A percentile compares a stretch with the other conserved stretches of the same genome.
phyloP scores from a whole-genome alignment of 176 grass and related monocot genomes.

The Tillandsia fasciculata region DNA sequence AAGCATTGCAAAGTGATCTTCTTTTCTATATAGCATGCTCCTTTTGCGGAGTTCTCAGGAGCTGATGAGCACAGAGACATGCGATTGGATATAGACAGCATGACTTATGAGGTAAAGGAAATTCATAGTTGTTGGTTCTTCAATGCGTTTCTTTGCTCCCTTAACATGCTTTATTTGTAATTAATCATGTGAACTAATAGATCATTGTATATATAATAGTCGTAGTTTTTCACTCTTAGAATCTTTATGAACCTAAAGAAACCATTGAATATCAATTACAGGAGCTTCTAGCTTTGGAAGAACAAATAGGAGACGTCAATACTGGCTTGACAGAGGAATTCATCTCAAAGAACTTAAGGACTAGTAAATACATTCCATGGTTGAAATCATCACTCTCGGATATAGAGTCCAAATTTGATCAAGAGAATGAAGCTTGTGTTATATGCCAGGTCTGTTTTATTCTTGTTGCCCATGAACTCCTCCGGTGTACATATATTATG shows the following conservation, averaged over 20 bases:
- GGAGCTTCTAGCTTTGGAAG: slow-evolving; percentile 61
- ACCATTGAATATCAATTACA: slow-evolving; percentile 7
- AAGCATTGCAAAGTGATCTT: slow-evolving; percentile 8
- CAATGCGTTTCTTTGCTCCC: background rate
- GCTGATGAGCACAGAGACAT: slow-evolving; percentile 51
- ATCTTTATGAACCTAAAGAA: background rate
- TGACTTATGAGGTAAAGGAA: slow-evolving; percentile 50
- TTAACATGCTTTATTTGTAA: background rate
- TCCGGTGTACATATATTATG: background rate
- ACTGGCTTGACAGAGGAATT: slow-evolving; percentile 48
- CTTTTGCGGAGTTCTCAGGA: slow-evolving; percentile 14
- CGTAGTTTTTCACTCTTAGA: too few species aligned
- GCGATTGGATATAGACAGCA: slow-evolving; percentile 49
- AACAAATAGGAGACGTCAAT: slow-evolving; percentile 55
- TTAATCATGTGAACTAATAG: background rate
- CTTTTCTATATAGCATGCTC: slow-evolving; percentile 20
- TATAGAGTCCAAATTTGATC: slow-evolving; percentile 22
- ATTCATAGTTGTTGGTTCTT: background rate
- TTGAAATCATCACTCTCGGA: slow-evolving; percentile 15
- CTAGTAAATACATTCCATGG: slow-evolving; percentile 15
- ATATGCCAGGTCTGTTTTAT: slow-evolving; percentile 60
- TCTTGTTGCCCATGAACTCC: background rate
- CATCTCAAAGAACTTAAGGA: slow-evolving; percentile 40
- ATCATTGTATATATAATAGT: background rate
- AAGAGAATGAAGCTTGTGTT: slow-evolving; percentile 53